These are phyloP conservation scores for Aspergillus sojae DNA, from an alignment of 2,329 filamentous ascomycete genomes.

Conservation along the genomic window DNA sequence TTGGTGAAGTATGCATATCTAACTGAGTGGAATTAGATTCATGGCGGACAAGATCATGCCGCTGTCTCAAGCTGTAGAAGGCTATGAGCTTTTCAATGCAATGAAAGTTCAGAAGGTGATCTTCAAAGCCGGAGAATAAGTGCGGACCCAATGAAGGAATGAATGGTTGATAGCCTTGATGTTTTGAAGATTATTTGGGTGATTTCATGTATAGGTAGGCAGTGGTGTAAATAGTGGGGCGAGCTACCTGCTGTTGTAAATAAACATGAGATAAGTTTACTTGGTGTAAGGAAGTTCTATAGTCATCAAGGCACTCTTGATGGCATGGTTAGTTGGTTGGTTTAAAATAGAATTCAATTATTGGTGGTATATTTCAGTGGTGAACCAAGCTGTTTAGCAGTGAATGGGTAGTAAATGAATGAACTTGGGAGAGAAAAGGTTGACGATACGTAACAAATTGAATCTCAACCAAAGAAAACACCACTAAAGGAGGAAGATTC, in stretches of 20 bases:
- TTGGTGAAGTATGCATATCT: constrained; percentile 15
- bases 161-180: not conserved
- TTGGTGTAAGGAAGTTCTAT: not conserved
- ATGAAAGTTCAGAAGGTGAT: constrained; percentile 76
- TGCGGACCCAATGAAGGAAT: not conserved
- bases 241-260: not conserved
- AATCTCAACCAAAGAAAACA: not conserved
- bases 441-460: not conserved
- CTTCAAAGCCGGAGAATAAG: constrained; percentile 55
- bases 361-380: not conserved
- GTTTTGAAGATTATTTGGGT: not conserved
- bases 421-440: not conserved
- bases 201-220: not conserved
- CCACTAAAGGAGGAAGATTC: not conserved
- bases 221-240: not conserved
- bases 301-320: not conserved
- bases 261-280: not conserved
- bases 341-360: not conserved
- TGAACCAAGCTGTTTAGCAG: not conserved
- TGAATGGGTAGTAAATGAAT: not conserved
- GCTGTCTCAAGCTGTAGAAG: constrained; percentile 65
- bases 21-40: constrained; percentile 56
- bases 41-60: constrained; percentile 79
- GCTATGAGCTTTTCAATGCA: constrained; percentile 71
- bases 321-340: not conserved